Evolutionary conservation across 345 rosid genomes (phyloP), one percentile per base, ranked within the genome.

Genomic region (Mallotus nudiflorus): DNA sequence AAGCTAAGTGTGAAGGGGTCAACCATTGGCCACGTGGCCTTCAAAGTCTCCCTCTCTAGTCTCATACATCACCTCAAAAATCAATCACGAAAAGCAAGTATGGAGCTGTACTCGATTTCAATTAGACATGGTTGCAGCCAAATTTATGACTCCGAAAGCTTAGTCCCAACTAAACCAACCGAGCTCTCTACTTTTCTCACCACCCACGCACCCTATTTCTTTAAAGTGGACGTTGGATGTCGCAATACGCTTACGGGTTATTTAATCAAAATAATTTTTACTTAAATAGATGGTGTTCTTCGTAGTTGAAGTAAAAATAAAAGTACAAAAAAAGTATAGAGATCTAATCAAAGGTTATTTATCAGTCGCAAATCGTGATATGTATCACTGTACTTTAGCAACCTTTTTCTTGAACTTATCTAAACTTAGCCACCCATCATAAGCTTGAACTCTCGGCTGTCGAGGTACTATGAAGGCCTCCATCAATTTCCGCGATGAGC

Each of bases 71-170:
- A 14, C 2, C 2, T 48, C 4, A n/a, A 48, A 14, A 48, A 48
- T 6, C 2, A 14, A 4, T 4, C n/a, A 48, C 4, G 19, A 14
- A 1, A 48, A 48, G 13, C 1, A 7, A 9, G 16, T 0, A 11
- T 54, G 11, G 58, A 25, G 58, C 58, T 54, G 24, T 54, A 31
- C 29, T 54, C 4, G 6, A n/a, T 3, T 33, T 15, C 20, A 54
- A 54, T 19, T 33, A 25, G 13, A 25, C 35, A 0, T 27, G 1
- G 7, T 25, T 11, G 19, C 29, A 25, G 33, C 18, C 29, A 25
- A 12, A 54, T 54, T 57, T 57, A 31, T 20, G 56, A 55, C 35
- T 27, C 62, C 4, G 62, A 57, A 57, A 57, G 40, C 22, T 57
- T 22, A 57, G 62, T 18, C 20, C 62, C 39, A 29, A 5, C 62